Conservation (phyloP, 2,329 filamentous ascomycete species). For the Setomelanomma holmii region DNA sequence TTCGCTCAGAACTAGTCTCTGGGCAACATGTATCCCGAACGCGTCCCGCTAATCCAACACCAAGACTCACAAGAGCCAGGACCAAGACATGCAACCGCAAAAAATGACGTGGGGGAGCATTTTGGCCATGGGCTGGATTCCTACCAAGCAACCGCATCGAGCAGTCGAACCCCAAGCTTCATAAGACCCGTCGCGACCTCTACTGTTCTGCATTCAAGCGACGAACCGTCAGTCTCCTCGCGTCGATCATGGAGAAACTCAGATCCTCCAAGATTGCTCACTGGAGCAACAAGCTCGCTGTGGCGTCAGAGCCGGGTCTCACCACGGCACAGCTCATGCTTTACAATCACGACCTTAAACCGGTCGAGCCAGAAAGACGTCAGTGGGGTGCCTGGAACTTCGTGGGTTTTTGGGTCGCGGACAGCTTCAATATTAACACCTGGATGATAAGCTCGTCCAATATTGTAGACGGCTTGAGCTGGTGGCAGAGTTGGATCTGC, state of each 20-base stretch:
- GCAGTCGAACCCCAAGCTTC: constrained; percentile 25
- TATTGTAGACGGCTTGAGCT: constrained; percentile 78
- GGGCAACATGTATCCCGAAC: no score
- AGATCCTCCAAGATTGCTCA: constrained; percentile 47
- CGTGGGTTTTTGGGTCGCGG: constrained; percentile 79
- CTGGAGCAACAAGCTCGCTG: constrained; percentile 67
- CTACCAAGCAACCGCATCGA: constrained; percentile 26
- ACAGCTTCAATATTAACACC: constrained; percentile 69
- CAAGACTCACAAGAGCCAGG: no score
- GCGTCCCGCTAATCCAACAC: no score
- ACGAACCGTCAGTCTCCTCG: constrained; percentile 16
- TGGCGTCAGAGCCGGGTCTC: constrained; percentile 77
- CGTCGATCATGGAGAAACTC: constrained; percentile 51
- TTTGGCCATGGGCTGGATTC: no score
- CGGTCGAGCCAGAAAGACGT: constrained; percentile 78
- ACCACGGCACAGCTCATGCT: constrained; percentile 84
- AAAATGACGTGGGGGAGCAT: no score
- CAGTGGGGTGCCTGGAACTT: constrained; percentile 91
- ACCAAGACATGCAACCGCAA: constrained; percentile 23
- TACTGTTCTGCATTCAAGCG: constrained; percentile 22
- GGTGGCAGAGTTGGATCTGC: constrained; percentile 83
- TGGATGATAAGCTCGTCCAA: constrained; percentile 93
- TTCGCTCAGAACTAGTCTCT: no score
- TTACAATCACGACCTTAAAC: constrained; percentile 81
- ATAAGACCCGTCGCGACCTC: constrained; percentile 29